Base-by-base conservation (phyloP, 352 stramenopile genomes). In the Phytophthora palmivora region DNA sequence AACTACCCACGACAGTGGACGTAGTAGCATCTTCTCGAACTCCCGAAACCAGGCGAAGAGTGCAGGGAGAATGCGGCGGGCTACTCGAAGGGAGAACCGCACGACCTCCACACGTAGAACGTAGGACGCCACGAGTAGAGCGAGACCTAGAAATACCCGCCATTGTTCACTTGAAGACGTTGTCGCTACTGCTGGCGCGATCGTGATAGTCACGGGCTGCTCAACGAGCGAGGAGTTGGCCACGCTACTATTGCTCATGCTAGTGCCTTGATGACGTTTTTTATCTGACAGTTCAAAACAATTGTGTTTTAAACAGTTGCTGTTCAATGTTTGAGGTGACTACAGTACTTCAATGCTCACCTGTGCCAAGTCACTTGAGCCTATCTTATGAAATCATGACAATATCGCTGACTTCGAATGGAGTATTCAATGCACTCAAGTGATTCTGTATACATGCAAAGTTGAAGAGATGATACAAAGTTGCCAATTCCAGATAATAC, bases 1-100 rank as follows among this genome's bases (percentile, higher is more conserved):
- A 14, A 95, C 79, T 32, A 92, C 79, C 82, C 84, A 95, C 0
- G 87, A 91, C 0, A 95, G 68, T 38, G 87, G 87, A 28, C 74
- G 70, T 50, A 92, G 44, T 19, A 95, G 67, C 58, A 78, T 88
- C 53, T 94, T 93, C 58, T 95, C 87, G 56, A 95, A 94, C 72
- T 95, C 81, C 33, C 87, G 82, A 44, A 95, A 75, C 79, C 80
- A 93, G n/a, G 82, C 74, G 45, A 86, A 75, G 24, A 84, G 66
- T 36, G 70, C 70, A 2, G 84, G 82, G 16, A 89, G 28, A 18
- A 81, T 75, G 15, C 87, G 84, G n/a, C 82, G 75, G 58, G 67
- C 70, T 7, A 95, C 67, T 12, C 77, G 78, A 44, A 95, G 70
- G 37, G 78, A 84, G 62, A 94, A 91, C 21, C 82, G 84, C 37